Evolutionary conservation across 169 alveolate species (phyloP).

Genomic region (Amoebophrya sp.): DNA sequence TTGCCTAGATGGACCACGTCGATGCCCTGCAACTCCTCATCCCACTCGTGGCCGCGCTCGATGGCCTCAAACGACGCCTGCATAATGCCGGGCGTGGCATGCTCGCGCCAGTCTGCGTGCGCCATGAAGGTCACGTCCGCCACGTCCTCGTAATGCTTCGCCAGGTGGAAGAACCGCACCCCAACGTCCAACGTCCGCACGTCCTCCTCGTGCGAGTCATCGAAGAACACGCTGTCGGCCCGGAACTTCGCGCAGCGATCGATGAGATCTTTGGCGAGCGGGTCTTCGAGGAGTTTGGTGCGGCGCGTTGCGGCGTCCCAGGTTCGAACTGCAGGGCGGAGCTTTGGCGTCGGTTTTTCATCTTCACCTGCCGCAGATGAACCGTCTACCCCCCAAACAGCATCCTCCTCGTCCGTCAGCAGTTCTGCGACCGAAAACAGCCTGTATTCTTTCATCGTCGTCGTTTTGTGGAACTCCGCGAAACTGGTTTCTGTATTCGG

Average conservation of each 20-base stretch:
- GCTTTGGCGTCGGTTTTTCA: too few species aligned
- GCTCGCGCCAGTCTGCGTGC: background rate
- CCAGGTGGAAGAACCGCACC: background rate
- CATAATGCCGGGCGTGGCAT: background rate
- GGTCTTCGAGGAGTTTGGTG: background rate
- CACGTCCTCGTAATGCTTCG: background rate
- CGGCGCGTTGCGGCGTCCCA: too few species aligned
- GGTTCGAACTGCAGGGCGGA: too few species aligned
- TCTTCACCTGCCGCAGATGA: too few species aligned
- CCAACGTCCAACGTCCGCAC: background rate
- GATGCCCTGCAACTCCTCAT: background rate
- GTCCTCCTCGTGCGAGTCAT: background rate
- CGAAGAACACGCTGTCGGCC: background rate
- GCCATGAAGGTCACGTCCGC: background rate
- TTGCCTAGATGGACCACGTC: background rate
- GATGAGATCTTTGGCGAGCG: background rate
- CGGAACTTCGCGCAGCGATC: background rate
- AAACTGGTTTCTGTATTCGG: background rate
- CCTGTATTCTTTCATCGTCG: background rate
- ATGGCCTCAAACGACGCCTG: background rate
- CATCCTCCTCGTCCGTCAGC: too few species aligned
- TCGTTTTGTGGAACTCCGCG: background rate
- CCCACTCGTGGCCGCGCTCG: background rate
- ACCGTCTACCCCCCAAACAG: too few species aligned
- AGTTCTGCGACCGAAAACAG: too few species aligned